Evolutionary conservation across 345 rosid genomes (phyloP), one percentile per base, ranked within the genome.

Genomic region (Brassica cretica): DNA sequence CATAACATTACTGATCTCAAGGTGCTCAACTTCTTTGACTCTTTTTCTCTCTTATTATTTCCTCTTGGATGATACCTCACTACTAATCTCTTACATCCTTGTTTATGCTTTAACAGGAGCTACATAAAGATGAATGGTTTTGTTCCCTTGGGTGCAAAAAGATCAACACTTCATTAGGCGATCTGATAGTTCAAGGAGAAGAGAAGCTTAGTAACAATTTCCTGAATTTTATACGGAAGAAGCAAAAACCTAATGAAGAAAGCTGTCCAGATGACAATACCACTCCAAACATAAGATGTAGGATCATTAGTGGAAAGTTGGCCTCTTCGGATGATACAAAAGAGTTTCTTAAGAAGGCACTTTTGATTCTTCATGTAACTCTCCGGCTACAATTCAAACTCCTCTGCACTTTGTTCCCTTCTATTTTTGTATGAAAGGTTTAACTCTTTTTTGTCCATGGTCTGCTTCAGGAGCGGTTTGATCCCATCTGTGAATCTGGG

Each of bases 101-200:
- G 62, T 53, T 62, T 15, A 67, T 68, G 35, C 25, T 35, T 27
- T 78, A 80, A 76, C 91, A 94, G 98, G 97, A 87, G 67, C 83
- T 94, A 87, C 97, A 98, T 19, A 64, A 87, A 83, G 98, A 91
- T 32, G 78, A 90, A 64, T 94, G 98, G 98, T 91, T 90, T 75
- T 94, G 98, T 81, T 85, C 91, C 64, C 14, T 32, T 24, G 93
- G 77, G 5, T 94, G 97, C 72, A 75, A 70, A 66, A 86, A 68
- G 33, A 85, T 90, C 64, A 78, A 89, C 79, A 74, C 83, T 72
- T 84, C 89, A 41, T 73, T 94, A 88, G 76, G 86, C 78, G 84
- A 76, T 73, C 76, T 86, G 83, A 83, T 89, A 51, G 62, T 41
- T 58, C 84, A 71, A n/a, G 96, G 98, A 24, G 97, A 84, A 81